Conservation (phyloP, 202 grass and related monocot species). For the Setaria italica region DNA sequence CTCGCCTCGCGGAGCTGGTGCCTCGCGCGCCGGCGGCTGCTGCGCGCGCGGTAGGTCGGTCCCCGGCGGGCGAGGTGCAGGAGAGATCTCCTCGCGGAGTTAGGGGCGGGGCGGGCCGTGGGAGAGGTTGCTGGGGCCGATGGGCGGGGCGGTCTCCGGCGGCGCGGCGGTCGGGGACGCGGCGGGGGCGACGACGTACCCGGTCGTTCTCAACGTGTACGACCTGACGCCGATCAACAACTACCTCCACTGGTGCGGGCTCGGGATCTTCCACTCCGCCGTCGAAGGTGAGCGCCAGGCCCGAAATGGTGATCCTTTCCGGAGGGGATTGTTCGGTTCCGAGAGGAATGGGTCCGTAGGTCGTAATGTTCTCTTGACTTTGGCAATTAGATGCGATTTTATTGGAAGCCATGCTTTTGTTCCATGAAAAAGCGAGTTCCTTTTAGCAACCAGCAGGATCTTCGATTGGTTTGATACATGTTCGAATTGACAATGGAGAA, state of each 20-base stretch:
- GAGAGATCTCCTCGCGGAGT: constrained; percentile 19
- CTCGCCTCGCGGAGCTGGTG: background rate
- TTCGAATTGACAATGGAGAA: background rate
- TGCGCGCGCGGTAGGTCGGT: background rate
- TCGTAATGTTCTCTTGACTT: background rate
- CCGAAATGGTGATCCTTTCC: background rate
- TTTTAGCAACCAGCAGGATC: constrained; percentile 32
- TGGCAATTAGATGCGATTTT: background rate
- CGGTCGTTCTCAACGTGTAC: constrained; percentile 78
- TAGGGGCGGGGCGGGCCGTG: background rate
- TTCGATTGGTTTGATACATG: background rate
- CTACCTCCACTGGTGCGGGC: constrained; percentile 86
- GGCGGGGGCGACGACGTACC: constrained; percentile 28
- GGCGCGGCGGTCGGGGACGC: constrained; percentile 10
- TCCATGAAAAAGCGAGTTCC: constrained; percentile 16
- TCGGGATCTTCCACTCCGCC: constrained; percentile 93
- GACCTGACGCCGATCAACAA: constrained; percentile 89
- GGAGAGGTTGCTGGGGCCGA: background rate
- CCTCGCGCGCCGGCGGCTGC: background rate
- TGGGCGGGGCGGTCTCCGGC: constrained; percentile 54
- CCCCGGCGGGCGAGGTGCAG: background rate
- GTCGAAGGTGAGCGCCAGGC: constrained; percentile 66
- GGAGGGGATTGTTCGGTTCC: background rate
- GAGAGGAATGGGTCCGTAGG: background rate
- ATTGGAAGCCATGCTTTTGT: background rate